phyloP scores from a whole-genome alignment of 768 basidiomycete species.

The Pisolithus albus region DNA sequence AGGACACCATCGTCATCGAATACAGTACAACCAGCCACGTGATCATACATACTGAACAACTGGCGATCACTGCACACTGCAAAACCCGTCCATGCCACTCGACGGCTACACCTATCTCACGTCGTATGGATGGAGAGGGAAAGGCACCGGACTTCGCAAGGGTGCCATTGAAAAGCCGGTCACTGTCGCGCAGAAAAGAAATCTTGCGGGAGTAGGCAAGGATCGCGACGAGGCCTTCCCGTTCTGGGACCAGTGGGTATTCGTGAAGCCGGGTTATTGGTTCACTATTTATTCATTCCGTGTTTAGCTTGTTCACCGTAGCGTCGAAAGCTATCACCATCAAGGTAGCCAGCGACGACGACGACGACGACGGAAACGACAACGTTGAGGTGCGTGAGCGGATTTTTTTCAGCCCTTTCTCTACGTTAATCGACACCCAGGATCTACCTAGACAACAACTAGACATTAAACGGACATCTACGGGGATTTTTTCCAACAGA shows the following conservation, averaged over 20 bases:
- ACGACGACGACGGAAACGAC: conserved; percentile 30
- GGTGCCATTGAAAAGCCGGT: conserved; percentile 76
- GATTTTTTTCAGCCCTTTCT: neutral
- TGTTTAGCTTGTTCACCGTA: conserved; percentile 53
- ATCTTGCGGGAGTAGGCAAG: conserved; percentile 80
- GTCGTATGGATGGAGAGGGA: conserved; percentile 83
- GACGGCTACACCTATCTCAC: conserved; percentile 64
- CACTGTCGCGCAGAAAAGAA: conserved; percentile 77
- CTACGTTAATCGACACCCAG: conserved; percentile 4
- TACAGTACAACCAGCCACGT: neutral
- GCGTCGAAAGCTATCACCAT: conserved; percentile 81
- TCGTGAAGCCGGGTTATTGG: neutral
- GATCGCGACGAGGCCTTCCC: conserved; percentile 94
- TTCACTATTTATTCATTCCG: neutral
- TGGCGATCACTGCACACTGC: too few relatives aligned
- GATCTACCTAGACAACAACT: conserved; percentile 10
- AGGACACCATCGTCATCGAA: conserved; percentile 29
- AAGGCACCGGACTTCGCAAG: conserved; percentile 76
- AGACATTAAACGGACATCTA: conserved; percentile 52
- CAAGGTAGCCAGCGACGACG: conserved; percentile 49
- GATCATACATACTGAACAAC: too few relatives aligned
- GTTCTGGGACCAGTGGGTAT: conserved; percentile 94
- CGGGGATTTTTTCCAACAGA: conserved; percentile 71
- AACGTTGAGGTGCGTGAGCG: neutral
- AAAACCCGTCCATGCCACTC: conserved; percentile 45